These are phyloP conservation scores for Eutrema salsugineum DNA, from an alignment of 441 rosid genomes.

Conservation along the genomic window DNA sequence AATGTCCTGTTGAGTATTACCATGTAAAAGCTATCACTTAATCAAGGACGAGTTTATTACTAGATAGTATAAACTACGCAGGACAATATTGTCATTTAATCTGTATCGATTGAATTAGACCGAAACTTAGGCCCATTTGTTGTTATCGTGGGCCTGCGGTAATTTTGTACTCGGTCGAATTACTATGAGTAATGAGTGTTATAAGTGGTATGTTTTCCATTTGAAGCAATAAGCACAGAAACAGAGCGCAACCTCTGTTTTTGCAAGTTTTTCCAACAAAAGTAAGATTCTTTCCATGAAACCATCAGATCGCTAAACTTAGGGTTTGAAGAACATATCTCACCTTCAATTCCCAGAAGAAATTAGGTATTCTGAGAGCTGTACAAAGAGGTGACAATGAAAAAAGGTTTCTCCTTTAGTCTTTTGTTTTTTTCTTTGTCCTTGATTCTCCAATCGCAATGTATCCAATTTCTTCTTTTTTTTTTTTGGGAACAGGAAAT, in stretches of 20 bases:
- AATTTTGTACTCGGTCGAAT: neutral
- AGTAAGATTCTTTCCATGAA: neutral
- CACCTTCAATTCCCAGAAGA: neutral
- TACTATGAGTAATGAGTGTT: neutral
- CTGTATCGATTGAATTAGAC: neutral
- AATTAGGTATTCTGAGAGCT: neutral
- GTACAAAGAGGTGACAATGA: neutral
- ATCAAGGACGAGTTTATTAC: too few species aligned
- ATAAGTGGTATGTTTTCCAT: neutral
- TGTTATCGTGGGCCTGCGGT: neutral
- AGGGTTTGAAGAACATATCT: neutral
- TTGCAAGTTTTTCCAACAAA: neutral
- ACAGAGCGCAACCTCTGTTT: constrained; percentile 20
- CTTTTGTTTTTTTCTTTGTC: neutral
- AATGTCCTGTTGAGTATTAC: too few species aligned
- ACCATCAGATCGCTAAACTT: neutral
- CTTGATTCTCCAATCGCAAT: neutral
- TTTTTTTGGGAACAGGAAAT: neutral
- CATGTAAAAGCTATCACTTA: too few species aligned
- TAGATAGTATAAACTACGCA: too few species aligned
- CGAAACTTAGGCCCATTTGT: neutral
- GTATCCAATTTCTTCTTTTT: neutral
- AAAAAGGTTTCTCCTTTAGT: constrained; percentile 7
- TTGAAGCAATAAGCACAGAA: neutral
- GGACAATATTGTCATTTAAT: neutral